Evolutionary conservation across 1,284 basidiomycete genomes (phyloP).

Genomic region (Megacollybia platyphylla): DNA sequence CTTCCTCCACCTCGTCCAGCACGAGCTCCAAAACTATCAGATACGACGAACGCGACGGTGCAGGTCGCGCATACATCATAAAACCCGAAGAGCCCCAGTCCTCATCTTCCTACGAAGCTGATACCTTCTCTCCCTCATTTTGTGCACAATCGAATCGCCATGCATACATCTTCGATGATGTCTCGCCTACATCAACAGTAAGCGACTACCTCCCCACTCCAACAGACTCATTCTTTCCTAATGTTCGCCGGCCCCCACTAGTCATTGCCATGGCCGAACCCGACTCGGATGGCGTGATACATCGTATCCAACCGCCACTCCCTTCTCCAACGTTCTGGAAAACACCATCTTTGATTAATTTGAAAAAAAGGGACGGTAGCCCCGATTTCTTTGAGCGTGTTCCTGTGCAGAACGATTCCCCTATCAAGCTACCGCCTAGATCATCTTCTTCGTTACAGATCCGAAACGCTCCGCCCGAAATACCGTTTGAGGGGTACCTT

Average conservation of each 20-base stretch:
- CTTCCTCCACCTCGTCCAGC: background rate
- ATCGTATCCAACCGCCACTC: background rate
- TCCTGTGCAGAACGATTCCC: background rate
- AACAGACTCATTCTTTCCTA: background rate
- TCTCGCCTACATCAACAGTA: background rate
- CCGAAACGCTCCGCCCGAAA: background rate
- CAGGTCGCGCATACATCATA: background rate
- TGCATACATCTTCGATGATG: background rate
- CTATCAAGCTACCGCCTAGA: background rate
- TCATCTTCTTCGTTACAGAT: background rate
- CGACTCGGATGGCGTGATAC: background rate
- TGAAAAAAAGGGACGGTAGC: background rate
- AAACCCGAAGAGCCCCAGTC: background rate
- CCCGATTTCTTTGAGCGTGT: background rate
- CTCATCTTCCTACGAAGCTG: background rate
- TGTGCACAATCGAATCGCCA: background rate
- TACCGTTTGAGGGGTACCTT: background rate
- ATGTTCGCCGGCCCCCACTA: background rate
- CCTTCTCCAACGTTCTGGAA: background rate
- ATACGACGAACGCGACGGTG: background rate
- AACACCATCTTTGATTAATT: background rate
- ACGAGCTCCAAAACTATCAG: background rate
- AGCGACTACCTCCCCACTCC: background rate
- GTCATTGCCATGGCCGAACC: no score
- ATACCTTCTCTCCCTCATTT: background rate